Evolutionary conservation across 208 protist genomes (phyloP).

Genomic region (Crithidia bombi): DNA sequence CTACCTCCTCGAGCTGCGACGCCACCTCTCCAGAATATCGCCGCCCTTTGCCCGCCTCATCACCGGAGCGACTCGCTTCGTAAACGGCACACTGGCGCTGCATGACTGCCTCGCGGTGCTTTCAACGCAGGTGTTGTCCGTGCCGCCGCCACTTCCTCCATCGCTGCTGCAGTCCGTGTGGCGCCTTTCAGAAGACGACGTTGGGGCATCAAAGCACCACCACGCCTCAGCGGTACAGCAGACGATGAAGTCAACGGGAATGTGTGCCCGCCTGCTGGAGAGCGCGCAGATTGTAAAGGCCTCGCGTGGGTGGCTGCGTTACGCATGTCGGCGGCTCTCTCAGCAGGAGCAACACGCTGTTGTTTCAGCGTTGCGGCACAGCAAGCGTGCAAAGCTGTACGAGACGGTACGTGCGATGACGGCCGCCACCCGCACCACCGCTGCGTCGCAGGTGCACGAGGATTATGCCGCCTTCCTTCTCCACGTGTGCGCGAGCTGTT

Average conservation of each 20-base stretch:
- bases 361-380: constrained; percentile 10
- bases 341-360: constrained; percentile 9
- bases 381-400: neutral
- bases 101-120: constrained; percentile 28
- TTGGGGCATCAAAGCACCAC: neutral
- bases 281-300: constrained; percentile 15
- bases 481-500: constrained; percentile 20
- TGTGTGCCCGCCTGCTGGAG: constrained; percentile 11
- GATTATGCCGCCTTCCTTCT: constrained; percentile 10
- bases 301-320: constrained; percentile 34
- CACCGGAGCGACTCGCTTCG: constrained; percentile 24
- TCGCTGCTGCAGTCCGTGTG: neutral
- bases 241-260: neutral
- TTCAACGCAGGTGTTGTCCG: constrained; percentile 18
- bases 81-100: constrained; percentile 10
- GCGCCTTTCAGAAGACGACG: too few relatives aligned
- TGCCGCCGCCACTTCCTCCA: constrained; percentile 18
- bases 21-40: neutral
- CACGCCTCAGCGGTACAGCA: neutral
- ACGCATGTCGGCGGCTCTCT: constrained; percentile 29
- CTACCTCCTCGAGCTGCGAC: constrained; percentile 22
- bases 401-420: neutral
- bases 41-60: constrained; percentile 27
- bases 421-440: neutral
- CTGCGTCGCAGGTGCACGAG: neutral